Conservation (phyloP, 306 rosid genomes). For the Cajanus cajan region DNA sequence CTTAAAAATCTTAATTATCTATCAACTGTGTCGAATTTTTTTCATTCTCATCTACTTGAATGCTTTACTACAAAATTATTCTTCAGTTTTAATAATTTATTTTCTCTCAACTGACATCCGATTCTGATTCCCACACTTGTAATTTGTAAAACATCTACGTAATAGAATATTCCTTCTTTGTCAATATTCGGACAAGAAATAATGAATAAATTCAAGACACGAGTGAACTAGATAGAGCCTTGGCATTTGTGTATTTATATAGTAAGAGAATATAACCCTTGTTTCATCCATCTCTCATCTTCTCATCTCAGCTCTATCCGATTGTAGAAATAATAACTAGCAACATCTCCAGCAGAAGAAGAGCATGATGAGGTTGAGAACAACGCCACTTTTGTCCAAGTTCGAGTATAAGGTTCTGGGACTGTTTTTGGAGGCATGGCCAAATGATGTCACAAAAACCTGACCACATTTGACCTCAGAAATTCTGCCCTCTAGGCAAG, state of each 20-base stretch:
- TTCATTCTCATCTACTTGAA: not conserved
- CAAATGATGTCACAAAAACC: constrained; percentile 7
- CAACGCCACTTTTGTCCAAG: constrained; percentile 13
- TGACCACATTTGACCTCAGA: constrained; percentile 35
- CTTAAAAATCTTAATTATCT: no score
- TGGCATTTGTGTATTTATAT: constrained; percentile 17
- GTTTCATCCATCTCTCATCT: constrained; percentile 27
- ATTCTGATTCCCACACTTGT: constrained; percentile 44
- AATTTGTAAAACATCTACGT: not conserved
- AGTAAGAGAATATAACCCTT: not conserved
- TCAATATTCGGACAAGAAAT: not conserved
- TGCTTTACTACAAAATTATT: not conserved
- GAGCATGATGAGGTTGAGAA: constrained; percentile 33
- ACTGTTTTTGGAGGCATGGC: constrained; percentile 51
- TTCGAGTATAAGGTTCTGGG: constrained; percentile 3
- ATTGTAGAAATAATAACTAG: constrained; percentile 30
- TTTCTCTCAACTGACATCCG: constrained; percentile 7
- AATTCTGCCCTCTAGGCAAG: constrained; percentile 85
- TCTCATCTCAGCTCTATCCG: not conserved
- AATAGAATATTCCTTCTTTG: constrained; percentile 31
- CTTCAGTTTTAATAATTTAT: not conserved
- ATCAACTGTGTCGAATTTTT: no score
- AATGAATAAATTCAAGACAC: not conserved
- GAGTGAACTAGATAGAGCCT: not conserved
- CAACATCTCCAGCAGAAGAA: constrained; percentile 6